Evolutionary conservation across 73 alveolate genomes (phyloP).

Genomic region (Paramecium bursaria): DNA sequence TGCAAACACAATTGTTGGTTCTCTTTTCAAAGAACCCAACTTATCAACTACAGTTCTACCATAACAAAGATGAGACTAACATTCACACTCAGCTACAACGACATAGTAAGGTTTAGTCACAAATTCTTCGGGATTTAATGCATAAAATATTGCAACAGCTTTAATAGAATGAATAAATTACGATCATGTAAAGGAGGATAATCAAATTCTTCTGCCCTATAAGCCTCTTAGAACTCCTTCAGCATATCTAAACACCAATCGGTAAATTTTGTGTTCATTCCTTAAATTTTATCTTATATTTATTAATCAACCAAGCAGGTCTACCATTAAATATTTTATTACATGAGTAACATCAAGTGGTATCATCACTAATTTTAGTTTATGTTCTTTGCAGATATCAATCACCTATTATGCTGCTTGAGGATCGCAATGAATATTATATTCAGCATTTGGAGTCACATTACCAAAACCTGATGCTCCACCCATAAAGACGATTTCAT

Average conservation of each 20-base stretch:
- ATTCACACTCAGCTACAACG: not conserved
- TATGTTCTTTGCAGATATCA: not conserved
- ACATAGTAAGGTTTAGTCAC: not conserved
- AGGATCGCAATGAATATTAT: conserved; percentile 49
- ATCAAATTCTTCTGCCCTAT: conserved; percentile 34
- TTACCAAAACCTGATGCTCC: conserved; percentile 66
- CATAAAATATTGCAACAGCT: conserved; percentile 32
- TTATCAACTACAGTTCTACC: conserved; percentile 55
- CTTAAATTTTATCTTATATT: not conserved
- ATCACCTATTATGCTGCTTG: conserved; percentile 17
- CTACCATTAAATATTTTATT: not conserved
- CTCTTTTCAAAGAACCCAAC: not conserved
- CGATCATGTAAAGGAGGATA: conserved; percentile 55
- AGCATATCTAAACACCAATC: conserved; percentile 51
- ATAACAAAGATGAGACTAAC: conserved; percentile 4
- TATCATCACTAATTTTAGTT: conserved; percentile 16
- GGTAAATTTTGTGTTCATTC: conserved; percentile 18
- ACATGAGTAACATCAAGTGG: conserved; percentile 30
- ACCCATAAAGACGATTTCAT: conserved; percentile 59
- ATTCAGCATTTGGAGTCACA: conserved; percentile 63
- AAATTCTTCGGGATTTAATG: conserved; percentile 12
- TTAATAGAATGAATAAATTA: not conserved
- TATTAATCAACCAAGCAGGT: not conserved
- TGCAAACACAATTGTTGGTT: not conserved
- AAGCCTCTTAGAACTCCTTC: not conserved